phyloP scores from a whole-genome alignment of 495 filamentous ascomycete genomes.

The Thermothielavioides terrestris region DNA sequence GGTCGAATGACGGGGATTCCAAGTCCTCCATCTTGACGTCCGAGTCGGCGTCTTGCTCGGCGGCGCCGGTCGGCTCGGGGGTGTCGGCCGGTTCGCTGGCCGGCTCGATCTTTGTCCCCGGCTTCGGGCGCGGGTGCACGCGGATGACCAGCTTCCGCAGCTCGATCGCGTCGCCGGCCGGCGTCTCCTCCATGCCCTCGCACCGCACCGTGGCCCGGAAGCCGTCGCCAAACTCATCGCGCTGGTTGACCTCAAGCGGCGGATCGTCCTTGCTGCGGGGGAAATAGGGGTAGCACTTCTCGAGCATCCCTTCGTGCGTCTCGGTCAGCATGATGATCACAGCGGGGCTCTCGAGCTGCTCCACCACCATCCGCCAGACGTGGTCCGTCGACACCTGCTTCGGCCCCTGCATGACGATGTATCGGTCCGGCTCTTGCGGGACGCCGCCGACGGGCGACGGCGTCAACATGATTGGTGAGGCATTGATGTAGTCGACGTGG shows the following conservation, averaged over 20 bases:
- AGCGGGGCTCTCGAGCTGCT: slow-evolving; percentile 66
- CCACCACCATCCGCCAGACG: slow-evolving; percentile 94
- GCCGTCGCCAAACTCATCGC: slow-evolving; percentile 54
- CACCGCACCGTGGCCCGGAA: slow-evolving; percentile 49
- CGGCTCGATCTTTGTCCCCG: neutral
- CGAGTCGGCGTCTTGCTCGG: slow-evolving; percentile 7
- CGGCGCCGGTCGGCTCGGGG: neutral
- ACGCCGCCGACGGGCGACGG: slow-evolving; percentile 40
- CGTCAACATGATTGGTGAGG: slow-evolving; percentile 69
- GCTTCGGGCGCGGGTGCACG: slow-evolving; percentile 16
- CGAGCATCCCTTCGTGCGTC: slow-evolving; percentile 67
- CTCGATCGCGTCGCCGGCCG: slow-evolving; percentile 44
- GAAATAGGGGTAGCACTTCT: slow-evolving; percentile 92
- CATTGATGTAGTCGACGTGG: slow-evolving; percentile 89
- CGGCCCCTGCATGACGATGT: slow-evolving; percentile 68
- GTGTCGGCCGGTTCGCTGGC: neutral
- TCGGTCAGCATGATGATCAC: slow-evolving; percentile 96
- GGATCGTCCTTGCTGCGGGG: slow-evolving; percentile 51
- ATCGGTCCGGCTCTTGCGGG: slow-evolving; percentile 32
- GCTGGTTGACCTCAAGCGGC: slow-evolving; percentile 44
- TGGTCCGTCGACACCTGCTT: slow-evolving; percentile 62
- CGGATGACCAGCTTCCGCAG: slow-evolving; percentile 45
- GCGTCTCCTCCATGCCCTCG: slow-evolving; percentile 39
- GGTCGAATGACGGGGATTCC: too few species aligned
- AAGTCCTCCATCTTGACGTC: slow-evolving; percentile 20